phyloP scores from a whole-genome alignment of 164 flowering plant genomes.

The Buxus sempervirens region DNA sequence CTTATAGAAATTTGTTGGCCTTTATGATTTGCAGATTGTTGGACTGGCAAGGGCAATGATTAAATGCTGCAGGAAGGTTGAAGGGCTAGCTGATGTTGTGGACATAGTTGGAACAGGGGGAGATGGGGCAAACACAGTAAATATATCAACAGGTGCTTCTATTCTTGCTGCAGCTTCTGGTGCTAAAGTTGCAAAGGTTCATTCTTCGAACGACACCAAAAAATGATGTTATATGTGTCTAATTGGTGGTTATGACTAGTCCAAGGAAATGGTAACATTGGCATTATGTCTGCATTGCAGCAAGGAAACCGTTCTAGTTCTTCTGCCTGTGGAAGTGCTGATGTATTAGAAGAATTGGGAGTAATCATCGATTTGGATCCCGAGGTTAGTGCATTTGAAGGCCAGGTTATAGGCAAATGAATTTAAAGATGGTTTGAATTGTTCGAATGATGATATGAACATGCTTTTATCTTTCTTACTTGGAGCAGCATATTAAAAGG shows the following conservation, averaged over 20 bases:
- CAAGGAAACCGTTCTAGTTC: slow-evolving; percentile 97
- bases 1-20: too few species aligned
- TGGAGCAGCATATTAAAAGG: too few species aligned
- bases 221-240: background rate
- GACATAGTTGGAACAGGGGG: slow-evolving; percentile 99
- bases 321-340: slow-evolving; percentile 98
- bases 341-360: slow-evolving; percentile 82
- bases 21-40: slow-evolving; percentile 46
- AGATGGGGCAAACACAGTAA: slow-evolving; percentile 95
- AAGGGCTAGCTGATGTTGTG: slow-evolving; percentile 69
- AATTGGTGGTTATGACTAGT: background rate
- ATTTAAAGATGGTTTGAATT: background rate
- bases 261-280: background rate
- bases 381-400: slow-evolving; percentile 49
- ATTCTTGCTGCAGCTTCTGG: slow-evolving; percentile 96
- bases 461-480: background rate
- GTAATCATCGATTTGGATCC: slow-evolving; percentile 72
- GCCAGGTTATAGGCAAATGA: background rate
- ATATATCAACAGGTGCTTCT: slow-evolving; percentile 92
- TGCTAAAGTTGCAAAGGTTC: slow-evolving; percentile 92
- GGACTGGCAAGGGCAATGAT: slow-evolving; percentile 91
- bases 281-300: slow-evolving; percentile 35
- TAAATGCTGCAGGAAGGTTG: slow-evolving; percentile 60
- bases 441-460: background rate
- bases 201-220: background rate